Conservation (phyloP, 108 stramenopile genomes). For the Epithemia pelagica region DNA sequence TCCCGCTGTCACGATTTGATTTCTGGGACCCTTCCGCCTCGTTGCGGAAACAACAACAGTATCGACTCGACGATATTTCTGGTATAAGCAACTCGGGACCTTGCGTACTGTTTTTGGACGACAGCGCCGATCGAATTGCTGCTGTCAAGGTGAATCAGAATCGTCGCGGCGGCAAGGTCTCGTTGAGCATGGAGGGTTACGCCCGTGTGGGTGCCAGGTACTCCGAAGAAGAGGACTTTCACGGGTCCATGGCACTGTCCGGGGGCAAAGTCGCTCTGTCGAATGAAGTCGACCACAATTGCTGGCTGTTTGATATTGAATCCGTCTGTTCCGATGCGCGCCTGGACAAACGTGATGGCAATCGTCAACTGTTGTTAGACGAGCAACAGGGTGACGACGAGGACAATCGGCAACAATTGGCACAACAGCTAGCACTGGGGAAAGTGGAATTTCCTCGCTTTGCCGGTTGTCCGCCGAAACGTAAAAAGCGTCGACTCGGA, state of each 20-base stretch:
- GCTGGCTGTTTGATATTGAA: slow-evolving; percentile 25
- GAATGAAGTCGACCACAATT: slow-evolving; percentile 14
- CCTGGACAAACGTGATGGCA: too few relatives aligned
- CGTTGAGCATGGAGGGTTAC: slow-evolving; percentile 18
- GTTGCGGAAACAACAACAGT: slow-evolving; percentile 7
- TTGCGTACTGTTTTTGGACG: slow-evolving; percentile 19
- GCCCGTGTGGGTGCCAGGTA: slow-evolving; percentile 14
- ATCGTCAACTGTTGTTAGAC: too few relatives aligned
- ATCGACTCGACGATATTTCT: slow-evolving; percentile 9
- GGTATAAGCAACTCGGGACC: slow-evolving; percentile 21
- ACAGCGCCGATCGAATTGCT: slow-evolving; percentile 18
- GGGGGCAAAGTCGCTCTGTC: slow-evolving; percentile 11
- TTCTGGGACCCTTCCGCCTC: slow-evolving; percentile 4
- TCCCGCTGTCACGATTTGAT: slow-evolving; percentile 22
- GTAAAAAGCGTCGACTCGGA: too few relatives aligned
- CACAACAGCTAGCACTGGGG: too few relatives aligned
- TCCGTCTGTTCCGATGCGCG: too few relatives aligned
- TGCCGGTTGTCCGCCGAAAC: too few relatives aligned
- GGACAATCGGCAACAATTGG: too few relatives aligned
- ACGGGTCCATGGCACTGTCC: slow-evolving; percentile 30
- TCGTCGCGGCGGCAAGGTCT: too few relatives aligned
- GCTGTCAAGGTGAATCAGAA: too few relatives aligned
- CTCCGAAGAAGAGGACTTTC: slow-evolving; percentile 25
- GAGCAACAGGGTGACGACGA: too few relatives aligned
- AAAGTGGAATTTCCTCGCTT: too few relatives aligned